Conservation (phyloP, 1,139 yeast species). For the Meyerozyma elateridarum region DNA sequence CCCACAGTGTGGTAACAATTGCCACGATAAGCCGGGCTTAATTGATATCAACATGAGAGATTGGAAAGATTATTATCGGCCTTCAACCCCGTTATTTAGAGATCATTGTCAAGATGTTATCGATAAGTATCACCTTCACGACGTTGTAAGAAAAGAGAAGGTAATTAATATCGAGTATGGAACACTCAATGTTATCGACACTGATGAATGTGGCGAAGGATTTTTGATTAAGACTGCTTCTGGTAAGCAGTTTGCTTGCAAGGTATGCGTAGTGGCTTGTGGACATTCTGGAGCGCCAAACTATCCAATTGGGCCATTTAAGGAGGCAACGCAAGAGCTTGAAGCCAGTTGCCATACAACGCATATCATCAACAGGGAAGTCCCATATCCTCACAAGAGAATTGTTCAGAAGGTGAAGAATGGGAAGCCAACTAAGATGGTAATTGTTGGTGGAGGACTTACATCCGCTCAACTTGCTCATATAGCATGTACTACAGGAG, state of each 20-base stretch:
- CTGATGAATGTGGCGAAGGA: conserved; percentile 23
- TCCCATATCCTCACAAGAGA: conserved; percentile 20
- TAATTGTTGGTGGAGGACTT: conserved; percentile 46
- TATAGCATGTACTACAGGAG: conserved; percentile 28
- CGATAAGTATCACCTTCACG: conserved; percentile 27
- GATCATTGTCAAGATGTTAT: conserved; percentile 37
- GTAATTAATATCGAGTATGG: conserved; percentile 31
- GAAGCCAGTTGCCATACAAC: conserved; percentile 41
- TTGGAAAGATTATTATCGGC: conserved; percentile 44
- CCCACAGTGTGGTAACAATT: conserved; percentile 11
- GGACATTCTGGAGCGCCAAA: conserved; percentile 40
- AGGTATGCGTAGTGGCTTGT: conserved; percentile 34
- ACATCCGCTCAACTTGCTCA: conserved; percentile 48
- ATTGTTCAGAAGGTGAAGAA: conserved; percentile 14
- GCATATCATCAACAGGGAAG: conserved; percentile 29
- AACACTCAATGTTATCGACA: conserved; percentile 20
- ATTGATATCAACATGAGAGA: conserved; percentile 43
- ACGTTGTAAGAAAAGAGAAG: conserved; percentile 29
- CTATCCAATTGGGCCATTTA: conserved; percentile 28
- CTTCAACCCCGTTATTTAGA: conserved; percentile 36
- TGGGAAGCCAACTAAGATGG: conserved; percentile 19
- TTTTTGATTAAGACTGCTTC: conserved; percentile 24
- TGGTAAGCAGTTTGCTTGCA: conserved; percentile 29
- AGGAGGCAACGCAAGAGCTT: conserved; percentile 18
- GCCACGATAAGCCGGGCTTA: conserved; percentile 30